Conservation (phyloP, 495 filamentous ascomycete species). For the Paragyromitra xinjiangensis region DNA sequence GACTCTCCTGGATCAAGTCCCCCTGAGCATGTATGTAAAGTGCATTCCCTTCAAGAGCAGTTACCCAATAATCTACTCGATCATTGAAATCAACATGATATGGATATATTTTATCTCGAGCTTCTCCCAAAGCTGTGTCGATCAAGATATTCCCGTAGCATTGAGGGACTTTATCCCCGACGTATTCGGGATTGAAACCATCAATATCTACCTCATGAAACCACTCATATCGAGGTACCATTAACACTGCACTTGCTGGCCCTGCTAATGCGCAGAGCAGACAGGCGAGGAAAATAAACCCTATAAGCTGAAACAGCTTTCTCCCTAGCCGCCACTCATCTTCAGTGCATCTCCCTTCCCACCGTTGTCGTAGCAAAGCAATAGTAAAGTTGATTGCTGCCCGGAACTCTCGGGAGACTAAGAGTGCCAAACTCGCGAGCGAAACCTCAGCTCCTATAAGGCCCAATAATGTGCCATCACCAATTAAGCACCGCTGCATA, state of each 20-base stretch:
- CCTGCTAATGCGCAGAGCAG: not conserved
- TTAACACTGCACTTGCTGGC: not conserved
- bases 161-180: not conserved
- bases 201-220: not conserved
- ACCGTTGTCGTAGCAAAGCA: not conserved
- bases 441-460: conserved; percentile 6
- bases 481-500: conserved; percentile 3
- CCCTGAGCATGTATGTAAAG: no score
- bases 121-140: no score
- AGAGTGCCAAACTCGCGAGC: not conserved
- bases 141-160: no score
- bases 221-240: not conserved
- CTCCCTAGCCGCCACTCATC: not conserved
- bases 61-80: no score
- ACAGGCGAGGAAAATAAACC: not conserved
- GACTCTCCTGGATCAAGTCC: not conserved
- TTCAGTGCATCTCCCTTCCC: not conserved
- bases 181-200: not conserved
- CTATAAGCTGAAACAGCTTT: not conserved
- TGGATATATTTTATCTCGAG: no score
- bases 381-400: not conserved
- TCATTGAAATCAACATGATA: no score
- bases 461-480: not conserved
- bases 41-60: no score
- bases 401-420: not conserved